phyloP scores from a whole-genome alignment of 495 filamentous ascomycete genomes.

The Bombardia bombarda region DNA sequence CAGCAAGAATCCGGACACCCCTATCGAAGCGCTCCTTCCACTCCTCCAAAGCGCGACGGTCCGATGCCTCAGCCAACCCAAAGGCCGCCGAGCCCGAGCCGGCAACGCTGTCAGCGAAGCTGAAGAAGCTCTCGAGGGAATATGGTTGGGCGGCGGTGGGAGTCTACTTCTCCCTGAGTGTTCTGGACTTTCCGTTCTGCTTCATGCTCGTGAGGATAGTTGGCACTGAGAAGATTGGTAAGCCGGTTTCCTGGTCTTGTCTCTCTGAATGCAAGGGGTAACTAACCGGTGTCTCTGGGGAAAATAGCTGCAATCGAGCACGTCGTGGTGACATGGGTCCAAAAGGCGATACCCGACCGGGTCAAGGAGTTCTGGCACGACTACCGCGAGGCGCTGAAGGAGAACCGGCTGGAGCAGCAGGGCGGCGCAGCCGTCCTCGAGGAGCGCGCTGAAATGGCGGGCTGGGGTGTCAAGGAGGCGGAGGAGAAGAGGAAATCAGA shows the following conservation, averaged over 20 bases:
- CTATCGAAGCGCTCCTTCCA: conserved; percentile 19
- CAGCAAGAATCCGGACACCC: too few relatives aligned
- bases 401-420: conserved; percentile 18
- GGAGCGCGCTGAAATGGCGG: conserved; percentile 33
- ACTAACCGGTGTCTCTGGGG: background rate
- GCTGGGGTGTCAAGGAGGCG: conserved; percentile 48
- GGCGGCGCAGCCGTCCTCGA: conserved; percentile 19
- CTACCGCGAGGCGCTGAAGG: conserved; percentile 29
- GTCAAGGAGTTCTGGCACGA: conserved; percentile 37
- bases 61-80: background rate
- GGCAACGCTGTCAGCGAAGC: conserved; percentile 54
- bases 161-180: conserved; percentile 75
- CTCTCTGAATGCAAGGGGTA: background rate
- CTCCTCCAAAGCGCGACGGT: conserved; percentile 13
- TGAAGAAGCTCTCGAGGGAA: conserved; percentile 80
- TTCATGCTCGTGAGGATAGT: conserved; percentile 77
- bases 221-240: conserved; percentile 77
- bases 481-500: conserved; percentile 35
- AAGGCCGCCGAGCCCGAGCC: conserved; percentile 24
- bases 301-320: conserved; percentile 41
- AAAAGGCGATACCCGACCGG: conserved; percentile 42
- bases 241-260: conserved; percentile 5
- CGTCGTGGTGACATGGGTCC: conserved; percentile 35
- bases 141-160: conserved; percentile 94
- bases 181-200: conserved; percentile 91